These are phyloP conservation scores for Dillenia turbinata DNA, from an alignment of 164 flowering plant genomes.

Conservation along the genomic window DNA sequence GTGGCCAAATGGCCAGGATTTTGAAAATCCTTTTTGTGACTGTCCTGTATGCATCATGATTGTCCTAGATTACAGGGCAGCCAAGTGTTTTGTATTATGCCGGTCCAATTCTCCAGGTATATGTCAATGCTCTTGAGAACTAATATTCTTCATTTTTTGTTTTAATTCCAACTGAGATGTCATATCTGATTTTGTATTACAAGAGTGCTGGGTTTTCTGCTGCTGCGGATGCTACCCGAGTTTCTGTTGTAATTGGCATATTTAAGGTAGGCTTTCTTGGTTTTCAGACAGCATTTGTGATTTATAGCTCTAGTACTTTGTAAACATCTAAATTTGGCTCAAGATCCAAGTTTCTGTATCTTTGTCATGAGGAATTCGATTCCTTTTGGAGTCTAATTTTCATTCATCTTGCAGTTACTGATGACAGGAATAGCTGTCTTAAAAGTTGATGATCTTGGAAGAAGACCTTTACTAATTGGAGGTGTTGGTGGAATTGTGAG, in stretches of 20 bases:
- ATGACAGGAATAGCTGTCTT: conserved; percentile 91
- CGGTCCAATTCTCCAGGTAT: conserved; percentile 95
- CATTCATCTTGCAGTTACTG: conserved; percentile 47
- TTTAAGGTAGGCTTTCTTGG: conserved; percentile 59
- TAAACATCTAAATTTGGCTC: background rate
- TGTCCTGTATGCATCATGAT: background rate
- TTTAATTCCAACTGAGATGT: background rate
- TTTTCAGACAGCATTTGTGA: background rate
- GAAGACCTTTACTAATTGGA: conserved; percentile 84
- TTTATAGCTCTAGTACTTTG: background rate
- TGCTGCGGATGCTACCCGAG: conserved; percentile 87
- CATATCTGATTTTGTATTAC: background rate
- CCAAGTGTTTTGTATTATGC: conserved; percentile 98
- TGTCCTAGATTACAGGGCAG: conserved; percentile 89
- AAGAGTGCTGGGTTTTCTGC: conserved; percentile 94
- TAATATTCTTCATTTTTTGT: background rate
- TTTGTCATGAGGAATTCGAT: background rate
- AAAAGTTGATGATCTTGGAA: conserved; percentile 90
- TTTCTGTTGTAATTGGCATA: conserved; percentile 78
- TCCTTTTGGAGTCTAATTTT: background rate
- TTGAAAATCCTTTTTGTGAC: no score
- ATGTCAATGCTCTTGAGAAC: background rate
- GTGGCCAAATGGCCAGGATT: no score
- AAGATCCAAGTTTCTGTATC: no score
- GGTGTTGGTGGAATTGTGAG: conserved; percentile 34